Evolutionary conservation across 495 filamentous ascomycete species (phyloP).

Genomic region (Lasiosphaeris hirsuta): DNA sequence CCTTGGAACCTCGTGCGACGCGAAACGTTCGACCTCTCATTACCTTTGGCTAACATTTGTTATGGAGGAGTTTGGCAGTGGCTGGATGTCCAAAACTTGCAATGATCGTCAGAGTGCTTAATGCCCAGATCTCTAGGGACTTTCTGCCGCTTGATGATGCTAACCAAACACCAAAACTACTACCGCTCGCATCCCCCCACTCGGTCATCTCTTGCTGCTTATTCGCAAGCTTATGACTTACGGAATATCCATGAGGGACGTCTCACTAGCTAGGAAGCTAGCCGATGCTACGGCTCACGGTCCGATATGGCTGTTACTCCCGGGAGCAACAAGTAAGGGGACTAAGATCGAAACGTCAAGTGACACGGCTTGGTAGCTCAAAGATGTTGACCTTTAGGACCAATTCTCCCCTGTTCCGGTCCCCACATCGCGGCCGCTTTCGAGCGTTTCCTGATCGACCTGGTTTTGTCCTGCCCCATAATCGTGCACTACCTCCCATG

Average conservation of each 20-base stretch:
- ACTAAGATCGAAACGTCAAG: slow-evolving; percentile 26
- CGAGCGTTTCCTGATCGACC: slow-evolving; percentile 25
- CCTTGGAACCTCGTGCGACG: background rate
- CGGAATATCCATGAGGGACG: slow-evolving; percentile 19
- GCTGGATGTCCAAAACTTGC: no score
- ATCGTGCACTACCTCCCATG: slow-evolving; percentile 7
- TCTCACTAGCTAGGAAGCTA: slow-evolving; percentile 17
- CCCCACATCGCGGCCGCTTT: slow-evolving; percentile 31
- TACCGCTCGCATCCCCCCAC: slow-evolving; percentile 6
- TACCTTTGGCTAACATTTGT: no score
- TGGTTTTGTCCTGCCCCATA: slow-evolving; percentile 9
- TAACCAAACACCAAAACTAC: background rate
- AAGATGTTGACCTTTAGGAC: slow-evolving; percentile 5
- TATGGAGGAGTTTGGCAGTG: no score
- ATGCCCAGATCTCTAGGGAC: no score
- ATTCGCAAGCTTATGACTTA: slow-evolving; percentile 16
- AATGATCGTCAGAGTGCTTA: no score
- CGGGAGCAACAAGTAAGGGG: slow-evolving; percentile 22
- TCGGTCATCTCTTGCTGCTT: slow-evolving; percentile 12
- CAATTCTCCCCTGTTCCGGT: slow-evolving; percentile 16
- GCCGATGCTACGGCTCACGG: slow-evolving; percentile 38
- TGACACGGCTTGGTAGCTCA: slow-evolving; percentile 23
- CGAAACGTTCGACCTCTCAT: no score
- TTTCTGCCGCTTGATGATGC: no score
- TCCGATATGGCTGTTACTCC: slow-evolving; percentile 42